Evolutionary conservation across 257 asterid species (phyloP), one percentile per base, ranked within the genome.

Genomic region (Gynochthodes officinalis): DNA sequence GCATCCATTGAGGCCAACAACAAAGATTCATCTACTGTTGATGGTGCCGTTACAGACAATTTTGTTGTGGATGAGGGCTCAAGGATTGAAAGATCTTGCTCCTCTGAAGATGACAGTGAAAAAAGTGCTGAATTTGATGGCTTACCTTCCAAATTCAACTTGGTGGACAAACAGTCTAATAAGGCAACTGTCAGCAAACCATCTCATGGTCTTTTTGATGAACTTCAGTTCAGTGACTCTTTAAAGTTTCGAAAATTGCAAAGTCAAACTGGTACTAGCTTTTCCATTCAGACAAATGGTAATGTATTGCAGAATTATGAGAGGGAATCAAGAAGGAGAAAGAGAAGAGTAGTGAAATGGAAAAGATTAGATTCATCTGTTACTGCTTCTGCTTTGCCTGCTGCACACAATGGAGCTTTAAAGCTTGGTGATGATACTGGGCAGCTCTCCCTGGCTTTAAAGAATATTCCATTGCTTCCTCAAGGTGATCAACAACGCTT

Each of bases 41-140:
- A 81, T 76, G 64, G 82, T 52, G 78, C 62, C 60, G 78, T 78
- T 72, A 57, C 77, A 65, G 78, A 69, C 75, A 73, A 71, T 74
- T 55, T 75, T 79, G 67, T 78, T 57, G 73, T 79, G 63, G 91
- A 86, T 80, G 85, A 88, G 74, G 87, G 84, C 52, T 86, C 91
- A 37, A 73, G 82, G 80, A 84, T 76, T 61, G 82, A 79, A 76
- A 77, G 82, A 76, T 84, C 85, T 64, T 82, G 82, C 80, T 83
- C 90, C 57, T 79, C 85, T 78, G 86, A 79, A 76, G 89, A 81
- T 70, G 83, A 84, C 79, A 77, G 82, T 64, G 85, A 78, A 72
- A 65, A 70, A 70, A 66, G 78, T 77, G 69, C 83, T 13, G 85
- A 76, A n/a, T 76, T 79, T 60, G 65, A 19, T 61, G 84, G 80